Base-by-base conservation (phyloP, 1,284 basidiomycete genomes). In the Boletus semigastroideus region DNA sequence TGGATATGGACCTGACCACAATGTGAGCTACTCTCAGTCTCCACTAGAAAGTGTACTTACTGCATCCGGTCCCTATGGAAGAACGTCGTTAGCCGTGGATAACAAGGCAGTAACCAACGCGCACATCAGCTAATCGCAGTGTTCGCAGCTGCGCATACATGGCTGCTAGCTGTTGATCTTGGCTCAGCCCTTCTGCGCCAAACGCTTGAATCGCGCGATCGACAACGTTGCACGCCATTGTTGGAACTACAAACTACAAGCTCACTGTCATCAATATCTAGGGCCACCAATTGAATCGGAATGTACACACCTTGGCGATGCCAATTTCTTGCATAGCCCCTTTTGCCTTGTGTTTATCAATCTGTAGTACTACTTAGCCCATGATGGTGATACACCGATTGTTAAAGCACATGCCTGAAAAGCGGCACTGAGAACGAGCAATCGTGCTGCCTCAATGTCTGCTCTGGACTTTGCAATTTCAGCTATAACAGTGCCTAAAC, bases 241-340 rank as follows among this genome's bases (percentile, higher is more conserved):
- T 80, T 25, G 95, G 94, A 6, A 98, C 93, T 42, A 93, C 86
- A 63, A 96, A 95, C 93, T 94, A 53, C 25, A 20, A 25, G 49
- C 50, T 42, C 47, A 48, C 3, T 44, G 20, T 44, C 49, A 25
- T 41, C 14, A 46, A 31, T 25, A 28, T 30, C 31, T 20, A 25
- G 8, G 9, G 28, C 27, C 20, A 6, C 25, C 11, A 5, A 17
- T 33, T 33, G 20, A 27, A 31, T 44, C 16, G 11, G 12, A 50
- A 27, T 42, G 16, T 8, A 16, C 39, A 49, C 53, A 91, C 94
- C 80, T 99, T 99, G 52, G 94, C 92, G 59, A 98, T 92, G 38
- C 92, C 95, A 64, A 99, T 99, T 71, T 98, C 96, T 72, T 95
- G 95, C 72, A 98, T 69, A 0, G 97, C 96, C 38, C 92, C 94